Evolutionary conservation across 345 rosid species (phyloP).

Genomic region (Kandelia obovata): DNA sequence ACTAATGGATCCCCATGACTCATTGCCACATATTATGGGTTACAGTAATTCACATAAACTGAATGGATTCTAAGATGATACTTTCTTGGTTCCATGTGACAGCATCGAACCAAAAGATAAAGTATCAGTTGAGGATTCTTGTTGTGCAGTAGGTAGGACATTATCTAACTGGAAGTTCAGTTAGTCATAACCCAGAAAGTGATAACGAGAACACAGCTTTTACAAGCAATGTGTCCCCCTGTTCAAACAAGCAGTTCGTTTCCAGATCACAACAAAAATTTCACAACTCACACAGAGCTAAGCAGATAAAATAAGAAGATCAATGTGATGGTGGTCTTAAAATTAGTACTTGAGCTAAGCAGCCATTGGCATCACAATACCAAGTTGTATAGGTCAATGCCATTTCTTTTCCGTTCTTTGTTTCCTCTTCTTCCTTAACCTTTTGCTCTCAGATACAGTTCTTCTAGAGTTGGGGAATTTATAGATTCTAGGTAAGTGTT

Average conservation of each 20-base stretch:
- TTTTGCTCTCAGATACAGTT: not conserved
- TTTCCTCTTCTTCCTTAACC: not conserved
- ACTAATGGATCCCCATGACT: constrained; percentile 23
- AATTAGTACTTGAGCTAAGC: not conserved
- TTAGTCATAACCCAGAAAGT: constrained; percentile 36
- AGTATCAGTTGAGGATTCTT: constrained; percentile 46
- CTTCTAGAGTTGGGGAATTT: not conserved
- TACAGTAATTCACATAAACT: constrained; percentile 36
- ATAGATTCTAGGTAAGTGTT: constrained; percentile 2
- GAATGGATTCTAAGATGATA: constrained; percentile 34
- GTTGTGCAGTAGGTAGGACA: constrained; percentile 37
- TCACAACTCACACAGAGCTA: constrained; percentile 26
- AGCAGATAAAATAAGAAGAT: constrained; percentile 74
- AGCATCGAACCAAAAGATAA: constrained; percentile 39
- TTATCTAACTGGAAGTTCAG: constrained; percentile 46
- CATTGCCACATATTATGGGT: constrained; percentile 32
- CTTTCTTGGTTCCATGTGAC: constrained; percentile 38
- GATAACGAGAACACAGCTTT: constrained; percentile 22
- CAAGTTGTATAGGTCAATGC: constrained; percentile 28
- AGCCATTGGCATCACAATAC: constrained; percentile 22
- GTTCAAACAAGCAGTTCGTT: constrained; percentile 10
- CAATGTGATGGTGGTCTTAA: constrained; percentile 60
- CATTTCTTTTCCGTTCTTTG: constrained; percentile 6
- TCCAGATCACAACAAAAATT: constrained; percentile 13
- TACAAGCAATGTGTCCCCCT: constrained; percentile 18